Percentiles rank a stretch among this genome's conserved stretches.
phyloP scores from a whole-genome alignment of 352 stramenopile genomes.

The Phytophthora cryptogea region DNA sequence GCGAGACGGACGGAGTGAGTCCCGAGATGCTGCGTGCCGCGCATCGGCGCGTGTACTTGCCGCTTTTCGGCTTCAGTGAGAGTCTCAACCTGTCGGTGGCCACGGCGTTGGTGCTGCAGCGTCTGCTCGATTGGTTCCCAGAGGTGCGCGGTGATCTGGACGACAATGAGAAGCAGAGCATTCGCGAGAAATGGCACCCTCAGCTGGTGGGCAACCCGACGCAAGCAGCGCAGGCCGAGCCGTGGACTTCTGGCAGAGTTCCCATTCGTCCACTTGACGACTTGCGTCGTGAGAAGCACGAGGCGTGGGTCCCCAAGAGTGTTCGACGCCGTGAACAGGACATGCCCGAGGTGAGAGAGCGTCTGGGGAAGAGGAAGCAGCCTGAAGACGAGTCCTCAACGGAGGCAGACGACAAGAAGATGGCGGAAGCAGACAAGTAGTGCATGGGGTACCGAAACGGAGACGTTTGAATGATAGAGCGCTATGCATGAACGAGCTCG shows the following conservation, averaged over 20 bases:
- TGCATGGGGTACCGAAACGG: too few relatives aligned
- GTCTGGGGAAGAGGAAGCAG: conserved; percentile 41
- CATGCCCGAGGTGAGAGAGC: conserved; percentile 71
- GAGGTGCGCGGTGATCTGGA: conserved; percentile 59
- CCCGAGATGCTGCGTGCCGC: conserved; percentile 86
- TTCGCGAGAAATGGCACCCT: conserved; percentile 65
- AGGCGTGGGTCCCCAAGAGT: conserved; percentile 71
- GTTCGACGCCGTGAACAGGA: conserved; percentile 57
- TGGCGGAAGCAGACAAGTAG: background rate
- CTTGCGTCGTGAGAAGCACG: conserved; percentile 64
- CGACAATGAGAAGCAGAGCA: conserved; percentile 46
- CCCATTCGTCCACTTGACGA: conserved; percentile 57
- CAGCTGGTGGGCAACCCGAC: conserved; percentile 75
- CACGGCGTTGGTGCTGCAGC: conserved; percentile 91
- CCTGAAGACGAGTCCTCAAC: conserved; percentile 9
- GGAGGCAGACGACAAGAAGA: conserved; percentile 5
- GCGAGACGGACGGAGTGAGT: conserved; percentile 92
- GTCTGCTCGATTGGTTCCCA: conserved; percentile 82
- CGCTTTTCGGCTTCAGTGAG: conserved; percentile 93
- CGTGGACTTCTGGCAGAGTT: conserved; percentile 45
- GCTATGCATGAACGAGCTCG: conserved; percentile 9
- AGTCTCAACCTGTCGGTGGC: conserved; percentile 94
- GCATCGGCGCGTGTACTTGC: conserved; percentile 92
- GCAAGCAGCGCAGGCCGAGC: conserved; percentile 52
- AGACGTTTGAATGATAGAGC: conserved; percentile 19